These are phyloP conservation scores for Domatiomyces globalis DNA, from an alignment of 2,329 filamentous ascomycete species.

Conservation along the genomic window DNA sequence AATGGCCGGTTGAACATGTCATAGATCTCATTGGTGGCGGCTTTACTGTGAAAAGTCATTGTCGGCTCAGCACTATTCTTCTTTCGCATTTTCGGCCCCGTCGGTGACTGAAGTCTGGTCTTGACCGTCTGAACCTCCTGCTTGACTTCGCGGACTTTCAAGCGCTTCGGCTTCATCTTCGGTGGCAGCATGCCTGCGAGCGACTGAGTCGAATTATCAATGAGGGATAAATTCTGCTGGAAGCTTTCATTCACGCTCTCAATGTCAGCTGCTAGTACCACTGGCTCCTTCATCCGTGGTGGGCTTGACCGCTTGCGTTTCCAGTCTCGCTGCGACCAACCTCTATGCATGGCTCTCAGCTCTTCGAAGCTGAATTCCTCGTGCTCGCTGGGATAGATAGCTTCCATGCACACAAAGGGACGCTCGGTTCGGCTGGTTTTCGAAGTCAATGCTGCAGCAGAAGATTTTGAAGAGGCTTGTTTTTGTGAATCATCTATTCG, in stretches of 20 bases:
- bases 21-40: slow-evolving; percentile 94
- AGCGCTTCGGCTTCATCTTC: slow-evolving; percentile 43
- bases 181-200: slow-evolving; percentile 16
- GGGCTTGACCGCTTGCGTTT: slow-evolving; percentile 22
- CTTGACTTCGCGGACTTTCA: slow-evolving; percentile 72
- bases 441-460: slow-evolving; percentile 62
- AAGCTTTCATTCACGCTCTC: slow-evolving; percentile 15
- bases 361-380: slow-evolving; percentile 86
- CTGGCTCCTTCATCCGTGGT: too few relatives aligned
- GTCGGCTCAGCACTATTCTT: slow-evolving; percentile 72
- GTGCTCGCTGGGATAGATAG: slow-evolving; percentile 60
- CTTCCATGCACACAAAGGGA: slow-evolving; percentile 73
- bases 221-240: slow-evolving; percentile 8
- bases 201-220: slow-evolving; percentile 14
- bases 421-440: slow-evolving; percentile 71
- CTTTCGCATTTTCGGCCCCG: slow-evolving; percentile 67
- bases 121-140: slow-evolving; percentile 87
- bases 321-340: slow-evolving; percentile 48
- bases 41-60: slow-evolving; percentile 92
- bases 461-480: slow-evolving; percentile 39
- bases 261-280: slow-evolving; percentile 12
- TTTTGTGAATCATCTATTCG: slow-evolving; percentile 24
- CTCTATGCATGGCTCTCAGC: slow-evolving; percentile 62
- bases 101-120: slow-evolving; percentile 81
- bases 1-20: slow-evolving; percentile 89